Evolutionary conservation across 805 yeast species (phyloP).

Genomic region (Saccharomycopsis babjevae): DNA sequence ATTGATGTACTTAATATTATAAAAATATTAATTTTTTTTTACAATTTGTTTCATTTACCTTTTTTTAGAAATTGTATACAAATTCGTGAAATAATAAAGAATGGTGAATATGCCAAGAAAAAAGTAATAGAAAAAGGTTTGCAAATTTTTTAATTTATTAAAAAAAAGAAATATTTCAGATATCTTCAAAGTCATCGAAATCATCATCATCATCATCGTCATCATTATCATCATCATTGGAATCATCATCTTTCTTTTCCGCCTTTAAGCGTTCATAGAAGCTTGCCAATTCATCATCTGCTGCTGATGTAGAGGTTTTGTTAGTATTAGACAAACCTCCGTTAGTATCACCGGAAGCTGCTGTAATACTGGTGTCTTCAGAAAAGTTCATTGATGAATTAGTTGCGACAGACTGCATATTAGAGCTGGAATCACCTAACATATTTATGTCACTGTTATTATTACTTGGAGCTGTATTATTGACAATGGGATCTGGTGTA

Average conservation of each 20-base stretch:
- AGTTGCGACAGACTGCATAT: background rate
- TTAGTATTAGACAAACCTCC: slow-evolving; percentile 2
- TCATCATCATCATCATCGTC: slow-evolving; percentile 37
- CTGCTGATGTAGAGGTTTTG: background rate
- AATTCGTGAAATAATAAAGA: too few species aligned
- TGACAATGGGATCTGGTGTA: slow-evolving; percentile 10
- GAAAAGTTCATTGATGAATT: background rate
- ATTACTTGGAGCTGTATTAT: slow-evolving; percentile 11
- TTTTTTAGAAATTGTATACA: too few species aligned
- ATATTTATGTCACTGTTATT: background rate
- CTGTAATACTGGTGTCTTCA: background rate
- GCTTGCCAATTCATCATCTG: slow-evolving; percentile 48
- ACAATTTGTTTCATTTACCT: too few species aligned
- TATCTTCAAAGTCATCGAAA: slow-evolving; percentile 27
- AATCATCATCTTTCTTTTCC: slow-evolving; percentile 52
- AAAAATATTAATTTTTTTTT: too few species aligned
- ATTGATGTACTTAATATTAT: too few species aligned
- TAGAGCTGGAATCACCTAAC: background rate
- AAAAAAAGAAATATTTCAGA: background rate
- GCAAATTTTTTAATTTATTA: slow-evolving; percentile 19
- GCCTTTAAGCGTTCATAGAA: slow-evolving; percentile 72
- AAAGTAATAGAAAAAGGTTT: too few species aligned
- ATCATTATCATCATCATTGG: slow-evolving; percentile 45
- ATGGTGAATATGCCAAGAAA: too few species aligned
- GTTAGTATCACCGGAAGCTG: slow-evolving; percentile 1